Percentiles rank a stretch among this genome's conserved stretches.
Evolutionary conservation across 169 alveolate species (phyloP).

Genomic region (Plasmodium fragile): DNA sequence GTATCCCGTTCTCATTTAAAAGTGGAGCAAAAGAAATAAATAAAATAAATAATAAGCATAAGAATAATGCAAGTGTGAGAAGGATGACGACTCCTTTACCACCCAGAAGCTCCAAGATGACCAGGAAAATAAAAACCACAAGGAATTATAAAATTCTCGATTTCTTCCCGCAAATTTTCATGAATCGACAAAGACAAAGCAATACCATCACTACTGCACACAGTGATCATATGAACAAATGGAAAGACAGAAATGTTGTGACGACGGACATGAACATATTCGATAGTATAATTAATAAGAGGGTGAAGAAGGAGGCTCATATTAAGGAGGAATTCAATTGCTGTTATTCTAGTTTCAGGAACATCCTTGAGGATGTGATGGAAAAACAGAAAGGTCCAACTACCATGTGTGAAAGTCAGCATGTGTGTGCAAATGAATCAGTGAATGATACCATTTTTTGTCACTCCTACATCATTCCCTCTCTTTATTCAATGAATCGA

Average conservation of each 20-base stretch:
- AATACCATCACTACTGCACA: not conserved
- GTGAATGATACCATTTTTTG: constrained; percentile 21
- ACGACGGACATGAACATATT: constrained; percentile 35
- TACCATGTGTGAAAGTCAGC: not conserved
- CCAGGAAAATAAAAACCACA: constrained; percentile 12
- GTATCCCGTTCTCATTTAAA: constrained; percentile 11
- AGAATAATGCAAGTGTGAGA: not conserved
- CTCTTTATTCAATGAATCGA: constrained; percentile 28
- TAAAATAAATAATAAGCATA: not conserved
- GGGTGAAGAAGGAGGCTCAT: constrained; percentile 23
- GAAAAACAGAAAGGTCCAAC: constrained; percentile 14
- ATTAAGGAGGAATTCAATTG: constrained; percentile 20
- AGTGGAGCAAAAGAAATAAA: not conserved
- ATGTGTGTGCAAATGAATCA: constrained; percentile 14
- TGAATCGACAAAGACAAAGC: constrained; percentile 3
- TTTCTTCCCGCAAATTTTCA: constrained; percentile 44
- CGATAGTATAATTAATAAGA: constrained; percentile 60
- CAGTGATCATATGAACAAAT: not conserved
- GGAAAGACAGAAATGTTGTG: not conserved
- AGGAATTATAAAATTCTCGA: constrained; percentile 39
- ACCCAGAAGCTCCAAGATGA: not conserved
- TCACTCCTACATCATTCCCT: not conserved
- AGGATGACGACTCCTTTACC: not conserved
- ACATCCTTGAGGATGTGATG: constrained; percentile 4
- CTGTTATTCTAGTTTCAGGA: constrained; percentile 29